Evolutionary conservation across 179 eudicot genomes (phyloP), one percentile per base, ranked within the genome.

Genomic region (Heliamphora pulchella): DNA sequence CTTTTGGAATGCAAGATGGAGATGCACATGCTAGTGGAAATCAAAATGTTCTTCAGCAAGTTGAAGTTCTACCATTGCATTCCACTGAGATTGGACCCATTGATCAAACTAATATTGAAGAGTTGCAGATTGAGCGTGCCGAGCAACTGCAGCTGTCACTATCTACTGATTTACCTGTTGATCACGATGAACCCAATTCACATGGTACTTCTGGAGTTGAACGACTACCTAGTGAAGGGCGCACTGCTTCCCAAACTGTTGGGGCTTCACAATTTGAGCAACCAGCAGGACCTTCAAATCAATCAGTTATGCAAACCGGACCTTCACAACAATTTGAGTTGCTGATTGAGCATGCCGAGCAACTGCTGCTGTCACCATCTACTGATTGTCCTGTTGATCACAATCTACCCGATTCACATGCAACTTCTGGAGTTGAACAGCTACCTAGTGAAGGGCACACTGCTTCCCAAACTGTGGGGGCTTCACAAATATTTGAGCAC

Each of bases 161-260:
- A 15, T 51, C 61, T 53, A 78, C 15, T 54, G 61, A 53, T 53
- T 78, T 53, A 41, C 39, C 63, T 41, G 22, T 78, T n/a, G 43
- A 43, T 53, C 74, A 78, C 63, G 41, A 15, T 41, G 50, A 39
- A 50, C 46, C 61, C 65, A 31, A 39, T 65, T 31, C 44, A 77
- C 3, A 1, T 77, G 47, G 61, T 8, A 22, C 71, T 65, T 8
- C 51, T 44, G 48, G 71, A 67, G 73, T 14, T 15, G 73, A 69
- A 44, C 74, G 14, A 50, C 51, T 15, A 5, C 63, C 51, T 66
- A 39, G 39, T 53, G 51, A 50, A 78, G 64, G 74, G 10, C 39
- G 6, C 22, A 65, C 44, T 22, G 78, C 68, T 76, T 44, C 78
- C 44, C 77, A 55, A 55, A n/a, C n/a, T n/a, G n/a, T n/a, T n/a